phyloP scores from a whole-genome alignment of 2,329 filamentous ascomycete species.

The Sclerotiophoma versabilis region DNA sequence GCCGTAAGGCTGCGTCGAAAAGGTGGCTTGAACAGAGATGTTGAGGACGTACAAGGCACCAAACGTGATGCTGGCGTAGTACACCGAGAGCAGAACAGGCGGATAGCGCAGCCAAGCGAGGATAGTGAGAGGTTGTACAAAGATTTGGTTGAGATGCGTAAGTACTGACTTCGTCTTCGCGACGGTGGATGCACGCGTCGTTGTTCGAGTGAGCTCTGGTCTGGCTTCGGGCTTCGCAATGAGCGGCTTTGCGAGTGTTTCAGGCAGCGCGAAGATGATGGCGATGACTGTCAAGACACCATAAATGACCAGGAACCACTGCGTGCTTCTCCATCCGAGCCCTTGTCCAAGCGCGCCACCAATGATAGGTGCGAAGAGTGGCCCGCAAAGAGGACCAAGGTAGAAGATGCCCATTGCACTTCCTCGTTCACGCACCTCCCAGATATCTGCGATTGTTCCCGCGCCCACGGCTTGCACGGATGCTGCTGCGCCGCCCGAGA shows the following conservation, averaged over 20 bases:
- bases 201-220: constrained; percentile 34
- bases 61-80: constrained; percentile 51
- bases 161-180: constrained; percentile 41
- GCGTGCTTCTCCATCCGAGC: constrained; percentile 49
- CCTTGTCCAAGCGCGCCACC: constrained; percentile 45
- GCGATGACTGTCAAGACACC: constrained; percentile 43
- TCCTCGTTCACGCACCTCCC: constrained; percentile 49
- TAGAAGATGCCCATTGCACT: constrained; percentile 50
- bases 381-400: constrained; percentile 49
- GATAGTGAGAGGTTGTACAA: constrained; percentile 50
- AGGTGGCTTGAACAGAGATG: constrained; percentile 49
- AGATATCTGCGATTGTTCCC: constrained; percentile 49
- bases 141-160: constrained; percentile 42
- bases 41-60: constrained; percentile 51
- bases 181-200: constrained; percentile 46
- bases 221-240: constrained; percentile 4
- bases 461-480: constrained; percentile 50
- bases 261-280: constrained; percentile 46
- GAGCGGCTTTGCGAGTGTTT: constrained; percentile 36
- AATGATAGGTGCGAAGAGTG: constrained; percentile 49
- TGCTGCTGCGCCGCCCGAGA: constrained; percentile 49
- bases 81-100: constrained; percentile 48
- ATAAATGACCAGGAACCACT: constrained; percentile 50
- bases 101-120: constrained; percentile 49
- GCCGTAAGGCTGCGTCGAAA: constrained; percentile 42